Conservation (phyloP, 2,329 filamentous ascomycete genomes). For the Xylaria sp. region DNA sequence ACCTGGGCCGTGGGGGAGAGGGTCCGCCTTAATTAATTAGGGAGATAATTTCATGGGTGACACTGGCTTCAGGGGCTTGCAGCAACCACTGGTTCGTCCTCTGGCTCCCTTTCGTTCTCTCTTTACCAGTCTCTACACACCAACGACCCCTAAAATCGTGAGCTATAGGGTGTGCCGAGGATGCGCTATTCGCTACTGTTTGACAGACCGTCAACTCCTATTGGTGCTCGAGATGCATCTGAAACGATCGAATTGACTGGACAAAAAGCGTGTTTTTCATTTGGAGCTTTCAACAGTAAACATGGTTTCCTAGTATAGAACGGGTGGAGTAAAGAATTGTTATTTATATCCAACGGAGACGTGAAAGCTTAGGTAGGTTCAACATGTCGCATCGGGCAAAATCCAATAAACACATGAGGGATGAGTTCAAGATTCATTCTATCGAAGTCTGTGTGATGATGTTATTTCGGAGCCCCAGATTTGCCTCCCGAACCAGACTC, state of each 20-base stretch:
- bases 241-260: conserved; percentile 32
- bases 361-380: neutral
- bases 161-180: conserved; percentile 16
- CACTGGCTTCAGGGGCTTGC: conserved; percentile 39
- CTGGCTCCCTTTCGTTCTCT: neutral
- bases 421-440: neutral
- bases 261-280: conserved; percentile 9
- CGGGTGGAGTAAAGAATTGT: conserved; percentile 2
- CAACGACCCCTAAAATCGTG: conserved; percentile 10
- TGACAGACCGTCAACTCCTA: conserved; percentile 8
- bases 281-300: conserved; percentile 26
- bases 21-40: conserved; percentile 40
- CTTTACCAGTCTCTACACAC: neutral
- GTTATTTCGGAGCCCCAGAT: conserved; percentile 2
- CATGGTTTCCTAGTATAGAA: conserved; percentile 3
- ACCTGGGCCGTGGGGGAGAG: conserved; percentile 30
- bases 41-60: neutral
- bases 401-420: neutral
- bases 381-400: neutral
- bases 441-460: neutral
- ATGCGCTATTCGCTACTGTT: conserved; percentile 12
- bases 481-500: conserved; percentile 13
- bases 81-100: conserved; percentile 14
- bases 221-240: conserved; percentile 29
- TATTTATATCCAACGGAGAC: neutral